Base-by-base conservation (phyloP, 129 eudicot species). In the Ambrosia artemisiifolia region DNA sequence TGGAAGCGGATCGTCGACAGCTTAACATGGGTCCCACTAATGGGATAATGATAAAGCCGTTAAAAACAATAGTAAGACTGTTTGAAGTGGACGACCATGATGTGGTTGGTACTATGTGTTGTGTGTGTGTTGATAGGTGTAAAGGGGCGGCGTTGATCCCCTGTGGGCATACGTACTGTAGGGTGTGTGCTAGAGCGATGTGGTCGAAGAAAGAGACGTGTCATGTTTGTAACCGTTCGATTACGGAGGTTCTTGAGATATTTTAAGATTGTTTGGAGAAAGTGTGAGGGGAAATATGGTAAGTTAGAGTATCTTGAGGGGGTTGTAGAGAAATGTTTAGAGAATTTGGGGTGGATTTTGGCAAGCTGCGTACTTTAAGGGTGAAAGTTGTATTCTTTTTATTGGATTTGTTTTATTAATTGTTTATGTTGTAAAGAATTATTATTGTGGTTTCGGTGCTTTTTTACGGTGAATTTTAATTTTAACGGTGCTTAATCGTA, bases 131-230 rank as follows among this genome's bases (percentile, higher is more conserved):
- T 50, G 87, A 77, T 63, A 82, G 90, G 67, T 65, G 67, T 30
- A 85, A 85, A 65, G 87, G 81, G 6, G 85, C 87, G 34, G 87
- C 90, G 65, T 20, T 85, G 53, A 85, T 85, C 63, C 87, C 90
- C 10, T 85, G 90, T 54, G 90, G 90, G 60, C 90, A 85, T 18
- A 85, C 90, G 9, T 85, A 75, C 78, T 85, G 90, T 57, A 82
- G 81, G 70, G 82, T 76, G 71, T 85, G 90, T 55, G 79, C 84
- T 17, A 55, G 83, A 63, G 80, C 79, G 60, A 54, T 85, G 72
- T 75, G 84, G 90, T 71, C 63, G 72, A 85, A 79, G 28, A 81
- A 81, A 54, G 86, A 86, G 35, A 16, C 78, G 66, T 85, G 86
- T 67, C 90, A 84, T 62, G 84, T 85, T 38, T 85, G 90, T 59